Evolutionary conservation across 805 yeast species (phyloP).

Genomic region (Candida sphagnicola): DNA sequence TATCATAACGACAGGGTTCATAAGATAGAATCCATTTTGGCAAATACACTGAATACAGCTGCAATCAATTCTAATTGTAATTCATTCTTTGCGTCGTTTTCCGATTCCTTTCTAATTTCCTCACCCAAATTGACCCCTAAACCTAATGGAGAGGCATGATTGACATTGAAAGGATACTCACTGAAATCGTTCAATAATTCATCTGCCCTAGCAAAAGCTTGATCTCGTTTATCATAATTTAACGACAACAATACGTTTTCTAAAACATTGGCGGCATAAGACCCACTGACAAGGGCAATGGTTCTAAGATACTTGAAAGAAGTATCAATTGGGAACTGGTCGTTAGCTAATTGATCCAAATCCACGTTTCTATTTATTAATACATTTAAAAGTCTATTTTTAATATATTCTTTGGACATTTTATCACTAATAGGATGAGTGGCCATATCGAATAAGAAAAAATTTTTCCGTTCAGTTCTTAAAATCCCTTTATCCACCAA

Average conservation of each 20-base stretch:
- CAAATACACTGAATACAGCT: conserved; percentile 84
- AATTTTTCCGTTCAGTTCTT: conserved; percentile 93
- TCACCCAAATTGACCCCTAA: conserved; percentile 66
- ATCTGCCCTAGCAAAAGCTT: conserved; percentile 92
- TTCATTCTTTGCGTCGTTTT: conserved; percentile 46
- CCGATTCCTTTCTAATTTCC: conserved; percentile 52
- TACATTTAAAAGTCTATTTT: conserved; percentile 64
- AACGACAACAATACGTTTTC: conserved; percentile 79
- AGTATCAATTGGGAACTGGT: conserved; percentile 64
- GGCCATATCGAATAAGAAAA: conserved; percentile 95
- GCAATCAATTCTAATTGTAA: conserved; percentile 85
- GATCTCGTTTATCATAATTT: conserved; percentile 84
- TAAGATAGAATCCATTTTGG: conserved; percentile 87
- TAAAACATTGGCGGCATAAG: conserved; percentile 94
- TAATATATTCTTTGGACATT: conserved; percentile 75
- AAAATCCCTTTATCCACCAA: conserved; percentile 94
- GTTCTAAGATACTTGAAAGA: conserved; percentile 73
- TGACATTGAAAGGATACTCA: conserved; percentile 72
- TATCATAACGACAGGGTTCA: conserved; percentile 23
- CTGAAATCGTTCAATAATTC: conserved; percentile 79
- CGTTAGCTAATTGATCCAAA: conserved; percentile 36
- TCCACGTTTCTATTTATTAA: conserved; percentile 69
- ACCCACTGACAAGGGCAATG: conserved; percentile 77
- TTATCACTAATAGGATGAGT: conserved; percentile 94
- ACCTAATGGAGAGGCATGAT: conserved; percentile 58